phyloP scores from a whole-genome alignment of 352 stramenopile genomes.

The Pilasporangium apinafurcum region DNA sequence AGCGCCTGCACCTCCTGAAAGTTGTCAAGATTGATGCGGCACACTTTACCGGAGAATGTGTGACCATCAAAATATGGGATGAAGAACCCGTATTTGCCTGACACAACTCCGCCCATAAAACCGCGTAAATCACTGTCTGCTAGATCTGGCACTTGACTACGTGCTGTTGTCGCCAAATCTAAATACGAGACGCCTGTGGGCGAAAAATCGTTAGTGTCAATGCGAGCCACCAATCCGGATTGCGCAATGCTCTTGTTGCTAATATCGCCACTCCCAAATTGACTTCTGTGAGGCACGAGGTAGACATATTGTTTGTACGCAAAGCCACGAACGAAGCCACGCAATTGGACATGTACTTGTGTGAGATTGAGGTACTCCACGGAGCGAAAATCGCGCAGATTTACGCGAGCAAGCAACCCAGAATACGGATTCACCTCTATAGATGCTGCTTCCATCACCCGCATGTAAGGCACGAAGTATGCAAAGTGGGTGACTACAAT shows the following conservation, averaged over 20 bases:
- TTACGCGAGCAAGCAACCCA: slow-evolving; percentile 45
- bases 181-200: slow-evolving; percentile 34
- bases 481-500: slow-evolving; percentile 49
- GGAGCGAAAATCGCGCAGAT: slow-evolving; percentile 55
- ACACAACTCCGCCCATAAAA: slow-evolving; percentile 61
- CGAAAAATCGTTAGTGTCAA: slow-evolving; percentile 69
- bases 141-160: slow-evolving; percentile 65
- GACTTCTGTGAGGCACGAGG: slow-evolving; percentile 42
- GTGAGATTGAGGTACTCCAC: slow-evolving; percentile 51
- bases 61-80: slow-evolving; percentile 68
- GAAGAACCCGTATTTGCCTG: slow-evolving; percentile 79
- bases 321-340: slow-evolving; percentile 66
- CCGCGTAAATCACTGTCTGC: slow-evolving; percentile 51
- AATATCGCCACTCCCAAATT: slow-evolving; percentile 12
- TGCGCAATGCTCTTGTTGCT: no score
- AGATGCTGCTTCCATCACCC: slow-evolving; percentile 22
- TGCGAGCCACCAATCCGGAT: slow-evolving; percentile 61
- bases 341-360: slow-evolving; percentile 30
- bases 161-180: slow-evolving; percentile 39
- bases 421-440: slow-evolving; percentile 50
- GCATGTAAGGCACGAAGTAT: slow-evolving; percentile 76
- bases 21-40: slow-evolving; percentile 70
- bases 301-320: slow-evolving; percentile 72
- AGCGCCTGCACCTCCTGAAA: slow-evolving; percentile 76
- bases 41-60: slow-evolving; percentile 64